These are phyloP conservation scores for Cyberlindnera nakhonratchasimensis DNA, from an alignment of 805 yeast genomes.

Conservation along the genomic window DNA sequence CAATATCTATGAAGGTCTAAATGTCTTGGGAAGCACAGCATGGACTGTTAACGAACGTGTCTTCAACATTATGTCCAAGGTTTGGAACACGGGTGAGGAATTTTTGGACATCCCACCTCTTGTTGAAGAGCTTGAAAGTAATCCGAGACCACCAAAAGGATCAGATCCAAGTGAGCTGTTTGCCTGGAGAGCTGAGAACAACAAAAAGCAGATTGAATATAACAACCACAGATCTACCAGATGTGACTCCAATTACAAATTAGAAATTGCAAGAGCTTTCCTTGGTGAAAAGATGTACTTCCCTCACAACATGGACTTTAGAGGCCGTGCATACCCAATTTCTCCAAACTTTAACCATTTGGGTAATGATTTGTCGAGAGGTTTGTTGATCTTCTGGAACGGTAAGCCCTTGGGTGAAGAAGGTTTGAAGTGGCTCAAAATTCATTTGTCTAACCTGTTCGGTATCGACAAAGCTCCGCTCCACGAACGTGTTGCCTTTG, in stretches of 20 bases:
- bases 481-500: conserved; percentile 56
- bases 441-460: conserved; percentile 68
- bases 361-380: conserved; percentile 76
- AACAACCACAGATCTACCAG: conserved; percentile 77
- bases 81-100: conserved; percentile 84
- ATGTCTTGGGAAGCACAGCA: conserved; percentile 80
- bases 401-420: conserved; percentile 62
- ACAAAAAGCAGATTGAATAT: conserved; percentile 53
- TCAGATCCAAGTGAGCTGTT: conserved; percentile 71
- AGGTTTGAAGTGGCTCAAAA: conserved; percentile 72
- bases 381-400: conserved; percentile 70
- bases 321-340: conserved; percentile 82
- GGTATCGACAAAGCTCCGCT: conserved; percentile 75
- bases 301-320: conserved; percentile 78
- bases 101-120: conserved; percentile 72
- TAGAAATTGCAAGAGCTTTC: conserved; percentile 93
- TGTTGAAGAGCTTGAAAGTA: conserved; percentile 42
- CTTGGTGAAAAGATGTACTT: conserved; percentile 73
- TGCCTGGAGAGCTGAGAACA: conserved; percentile 64
- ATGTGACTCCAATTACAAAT: conserved; percentile 89
- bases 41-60: conserved; percentile 87
- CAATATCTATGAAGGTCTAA: conserved; percentile 72
- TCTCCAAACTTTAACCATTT: conserved; percentile 79
- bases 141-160: conserved; percentile 56
- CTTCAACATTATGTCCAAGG: conserved; percentile 62